Base-by-base conservation (phyloP, 2,329 filamentous ascomycete genomes). In the Botryotinia narcissicola region DNA sequence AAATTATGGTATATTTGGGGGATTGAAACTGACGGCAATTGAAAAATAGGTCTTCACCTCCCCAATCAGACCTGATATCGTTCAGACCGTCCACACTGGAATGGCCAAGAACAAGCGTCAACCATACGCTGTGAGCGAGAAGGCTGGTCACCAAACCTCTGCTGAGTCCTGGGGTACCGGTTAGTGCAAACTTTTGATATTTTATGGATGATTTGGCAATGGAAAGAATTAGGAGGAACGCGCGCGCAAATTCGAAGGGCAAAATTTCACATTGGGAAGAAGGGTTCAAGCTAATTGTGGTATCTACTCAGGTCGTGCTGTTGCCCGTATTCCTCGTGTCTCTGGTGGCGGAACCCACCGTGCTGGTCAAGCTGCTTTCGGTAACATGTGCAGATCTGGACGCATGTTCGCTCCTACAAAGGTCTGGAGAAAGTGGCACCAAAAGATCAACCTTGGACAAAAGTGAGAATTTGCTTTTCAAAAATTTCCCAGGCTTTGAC, bases 41-140 rank as follows among this genome's bases (percentile, higher is more conserved):
- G 62, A 64, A 78, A 57, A 57, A 18, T 75, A 81, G 87, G 95
- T 99, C 88, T 99, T 99, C 93, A 91, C 90, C 86, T 90, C 93
- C 82, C 96, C 96, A 81, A 98, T 99, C 90, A 95, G 96, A 86
- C 93, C 95, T 83, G 96, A 99, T 88, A 97, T 99, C 85, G 96
- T 99, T 84, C 95, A 98, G 85, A 86, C 86, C 80, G 91, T 98
- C 83, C 96, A 99, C 92, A 97, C 94, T 83, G 96, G 96, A 83
- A 97, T 99, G 90, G 95, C 95, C 85, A 99, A 99, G 94, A 99
- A 99, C 92, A 98, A 97, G 92, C 93, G 96, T 86, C 96, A 99
- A 88, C 95, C 96, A 81, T 99, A 99, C 87, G 91, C 96, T 83
- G 96, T 99, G 90, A 97, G 94, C 92, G 95, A 98, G 93, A 99